Evolutionary conservation across 345 rosid species (phyloP), one percentile per base, ranked within the genome.

Genomic region (Brassica incana): DNA sequence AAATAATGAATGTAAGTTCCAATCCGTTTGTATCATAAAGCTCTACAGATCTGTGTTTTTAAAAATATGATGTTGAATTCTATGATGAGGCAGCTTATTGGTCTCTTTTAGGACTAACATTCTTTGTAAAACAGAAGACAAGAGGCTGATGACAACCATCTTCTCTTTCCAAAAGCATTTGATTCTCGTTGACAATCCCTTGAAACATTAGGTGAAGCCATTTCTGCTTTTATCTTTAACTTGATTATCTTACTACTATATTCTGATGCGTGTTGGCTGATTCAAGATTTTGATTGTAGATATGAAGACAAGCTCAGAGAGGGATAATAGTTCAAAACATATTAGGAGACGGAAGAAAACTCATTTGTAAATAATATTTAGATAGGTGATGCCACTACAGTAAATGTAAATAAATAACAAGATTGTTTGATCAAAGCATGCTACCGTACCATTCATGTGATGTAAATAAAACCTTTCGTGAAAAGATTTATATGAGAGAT

Each of bases 281-380:
- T 66, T 66, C 84, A 71, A 81, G 9, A 25, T 80, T 80, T 10
- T 65, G 56, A 32, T 71, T 38, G 6, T 12, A 71, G 77, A 33
- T 38, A 80, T 64, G 76, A 9, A 54, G 79, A 80, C 76, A 74
- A 64, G 76, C 52, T 64, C 83, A 75, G 59, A 66, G 72, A 23
- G 72, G 76, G 65, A 29, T 54, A 15, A 25, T 69, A 75, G 72
- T 62, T 73, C 11, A 48, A 74, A 69, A 74, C 45, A 63, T 62
- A 73, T 63, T 25, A 64, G 83, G 69, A 80, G 60, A 80, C 5
- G 69, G 75, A 29, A 54, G 79, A 69, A 62, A 52, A 69, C 79
- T 64, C 40, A 54, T 68, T 11, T 36, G 71, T 75, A 74, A 80
- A 70, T 38, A 69, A 52, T 69, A 75, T 20, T 80, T 80, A 75